Conservation (phyloP, 2,329 filamentous ascomycete species). For the Epichloe glyceriae region DNA sequence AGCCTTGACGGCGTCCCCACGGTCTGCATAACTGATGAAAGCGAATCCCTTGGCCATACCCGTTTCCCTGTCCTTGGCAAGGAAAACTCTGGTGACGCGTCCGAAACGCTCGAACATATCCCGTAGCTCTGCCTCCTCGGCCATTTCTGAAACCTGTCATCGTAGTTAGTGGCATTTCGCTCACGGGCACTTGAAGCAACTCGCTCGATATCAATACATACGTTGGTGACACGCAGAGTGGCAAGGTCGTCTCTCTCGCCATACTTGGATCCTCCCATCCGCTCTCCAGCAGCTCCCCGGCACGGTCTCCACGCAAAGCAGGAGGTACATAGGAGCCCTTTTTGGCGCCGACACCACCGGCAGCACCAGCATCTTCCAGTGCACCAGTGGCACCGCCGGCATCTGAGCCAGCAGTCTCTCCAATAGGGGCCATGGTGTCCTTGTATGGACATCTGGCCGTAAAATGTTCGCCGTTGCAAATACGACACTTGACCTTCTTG, state of each 20-base stretch:
- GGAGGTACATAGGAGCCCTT: slow-evolving; percentile 88
- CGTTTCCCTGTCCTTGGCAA: slow-evolving; percentile 96
- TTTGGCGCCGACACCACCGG: slow-evolving; percentile 46
- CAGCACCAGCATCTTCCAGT: slow-evolving; percentile 31
- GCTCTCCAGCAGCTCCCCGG: slow-evolving; percentile 52
- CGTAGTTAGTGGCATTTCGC: slow-evolving; percentile 14
- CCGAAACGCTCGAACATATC: slow-evolving; percentile 98
- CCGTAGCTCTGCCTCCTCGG: slow-evolving; percentile 87
- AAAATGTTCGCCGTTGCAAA: slow-evolving; percentile 98
- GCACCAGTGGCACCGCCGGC: slow-evolving; percentile 34
- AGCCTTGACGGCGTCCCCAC: slow-evolving; percentile 78
- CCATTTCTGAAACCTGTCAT: slow-evolving; percentile 79
- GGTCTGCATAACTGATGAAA: slow-evolving; percentile 93
- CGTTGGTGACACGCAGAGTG: slow-evolving; percentile 94
- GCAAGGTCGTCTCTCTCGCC: slow-evolving; percentile 90
- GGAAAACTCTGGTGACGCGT: slow-evolving; percentile 90
- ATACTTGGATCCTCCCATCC: slow-evolving; percentile 72
- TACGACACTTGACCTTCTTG: slow-evolving; percentile 99
- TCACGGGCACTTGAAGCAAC: slow-evolving; percentile 1
- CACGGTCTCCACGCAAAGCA: slow-evolving; percentile 63
- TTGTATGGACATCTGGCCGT: slow-evolving; percentile 98
- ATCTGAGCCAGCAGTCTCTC: slow-evolving; percentile 42
- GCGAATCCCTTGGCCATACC: slow-evolving; percentile 96
- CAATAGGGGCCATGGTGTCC: slow-evolving; percentile 91
- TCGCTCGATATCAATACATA: slow-evolving; percentile 34